A percentile compares a stretch with the other conserved stretches of the same genome.
These are phyloP conservation scores for Oenanthe javanica DNA, from an alignment of 140 eudicot genomes.

Conservation along the genomic window DNA sequence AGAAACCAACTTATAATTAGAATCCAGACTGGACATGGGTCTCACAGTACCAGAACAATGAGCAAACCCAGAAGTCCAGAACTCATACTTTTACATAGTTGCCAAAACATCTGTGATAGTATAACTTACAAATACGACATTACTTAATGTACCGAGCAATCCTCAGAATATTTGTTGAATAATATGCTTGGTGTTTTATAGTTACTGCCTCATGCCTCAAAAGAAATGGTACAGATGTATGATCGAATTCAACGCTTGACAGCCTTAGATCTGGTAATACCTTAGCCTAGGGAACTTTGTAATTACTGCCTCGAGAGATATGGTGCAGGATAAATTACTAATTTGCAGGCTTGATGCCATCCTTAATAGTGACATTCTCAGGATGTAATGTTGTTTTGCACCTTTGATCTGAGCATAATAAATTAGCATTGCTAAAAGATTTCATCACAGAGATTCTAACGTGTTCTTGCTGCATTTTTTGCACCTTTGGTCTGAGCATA, in stretches of 20 bases:
- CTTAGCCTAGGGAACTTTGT: not conserved
- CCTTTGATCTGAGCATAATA: not conserved
- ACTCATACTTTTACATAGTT: not conserved
- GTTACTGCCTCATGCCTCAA: not conserved
- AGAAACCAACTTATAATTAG: not conserved
- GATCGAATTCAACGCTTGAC: not conserved
- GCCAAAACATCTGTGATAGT: not conserved
- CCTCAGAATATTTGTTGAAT: not conserved
- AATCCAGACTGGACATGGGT: not conserved
- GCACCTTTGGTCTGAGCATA: not conserved
- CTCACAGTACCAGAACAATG: not conserved
- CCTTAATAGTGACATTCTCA: not conserved
- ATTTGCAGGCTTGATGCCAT: too few relatives aligned
- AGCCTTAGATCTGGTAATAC: not conserved
- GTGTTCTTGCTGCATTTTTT: not conserved
- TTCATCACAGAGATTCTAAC: not conserved
- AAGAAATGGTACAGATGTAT: not conserved
- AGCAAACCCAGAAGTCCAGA: not conserved
- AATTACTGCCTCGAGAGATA: not conserved
- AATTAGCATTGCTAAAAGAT: not conserved
- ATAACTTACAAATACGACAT: not conserved
- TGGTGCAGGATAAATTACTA: not conserved
- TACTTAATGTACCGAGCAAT: not conserved
- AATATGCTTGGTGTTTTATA: not conserved
- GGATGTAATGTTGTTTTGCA: not conserved